phyloP scores from a whole-genome alignment of 2,329 filamentous ascomycete genomes.

The Venturia carpophila region DNA sequence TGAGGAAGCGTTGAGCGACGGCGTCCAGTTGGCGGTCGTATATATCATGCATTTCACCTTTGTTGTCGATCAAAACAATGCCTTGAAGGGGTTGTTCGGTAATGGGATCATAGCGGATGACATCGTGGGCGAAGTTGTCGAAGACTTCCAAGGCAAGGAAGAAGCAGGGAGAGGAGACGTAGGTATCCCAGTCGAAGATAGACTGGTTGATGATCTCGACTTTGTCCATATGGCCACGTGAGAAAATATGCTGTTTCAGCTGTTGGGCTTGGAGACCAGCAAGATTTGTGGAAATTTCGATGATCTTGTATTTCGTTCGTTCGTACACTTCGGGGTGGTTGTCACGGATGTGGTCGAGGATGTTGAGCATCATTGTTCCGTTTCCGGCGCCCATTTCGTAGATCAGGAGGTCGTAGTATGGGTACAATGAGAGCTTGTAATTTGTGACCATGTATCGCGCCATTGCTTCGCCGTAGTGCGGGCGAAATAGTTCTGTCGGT shows the following conservation, averaged over 20 bases:
- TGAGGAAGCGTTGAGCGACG: slow-evolving; percentile 15
- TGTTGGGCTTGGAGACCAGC: slow-evolving; percentile 69
- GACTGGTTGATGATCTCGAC: slow-evolving; percentile 93
- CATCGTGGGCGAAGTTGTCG: slow-evolving; percentile 96
- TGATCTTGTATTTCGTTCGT: slow-evolving; percentile 87
- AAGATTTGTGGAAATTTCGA: slow-evolving; percentile 82
- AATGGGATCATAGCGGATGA: slow-evolving; percentile 76
- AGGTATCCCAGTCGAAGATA: slow-evolving; percentile 87
- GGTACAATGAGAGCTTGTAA: slow-evolving; percentile 88
- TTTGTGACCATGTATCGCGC: slow-evolving; percentile 94
- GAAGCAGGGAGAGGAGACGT: slow-evolving; percentile 89
- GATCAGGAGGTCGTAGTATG: slow-evolving; percentile 93
- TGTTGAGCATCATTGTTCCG: slow-evolving; percentile 95
- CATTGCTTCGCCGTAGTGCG: slow-evolving; percentile 94
- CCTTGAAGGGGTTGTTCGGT: slow-evolving; percentile 83
- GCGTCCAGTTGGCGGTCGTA: slow-evolving; percentile 71
- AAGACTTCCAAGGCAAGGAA: slow-evolving; percentile 98
- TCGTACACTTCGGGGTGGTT: slow-evolving; percentile 87
- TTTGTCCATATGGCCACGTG: slow-evolving; percentile 69
- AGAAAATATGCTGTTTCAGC: slow-evolving; percentile 56
- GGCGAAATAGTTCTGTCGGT: slow-evolving; percentile 91
- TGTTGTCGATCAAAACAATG: slow-evolving; percentile 72
- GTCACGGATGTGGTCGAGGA: slow-evolving; percentile 90
- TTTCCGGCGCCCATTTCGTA: slow-evolving; percentile 99
- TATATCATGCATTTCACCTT: slow-evolving; percentile 92